Evolutionary conservation across 805 yeast genomes (phyloP).

Genomic region (Wickerhamomyces tratensis): DNA sequence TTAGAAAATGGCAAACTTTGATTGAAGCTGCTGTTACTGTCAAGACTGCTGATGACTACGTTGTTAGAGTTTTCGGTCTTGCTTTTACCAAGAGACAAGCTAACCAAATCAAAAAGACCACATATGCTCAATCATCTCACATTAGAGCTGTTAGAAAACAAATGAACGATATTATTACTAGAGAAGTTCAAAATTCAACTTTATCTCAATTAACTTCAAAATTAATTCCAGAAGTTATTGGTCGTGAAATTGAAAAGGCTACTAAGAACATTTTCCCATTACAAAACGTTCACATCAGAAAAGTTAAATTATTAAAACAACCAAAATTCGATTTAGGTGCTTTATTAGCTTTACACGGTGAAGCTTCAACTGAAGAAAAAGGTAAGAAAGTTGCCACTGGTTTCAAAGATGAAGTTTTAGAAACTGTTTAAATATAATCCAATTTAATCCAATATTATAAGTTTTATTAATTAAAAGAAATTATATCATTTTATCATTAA

Average conservation of each 20-base stretch:
- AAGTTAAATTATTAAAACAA: slow-evolving; percentile 96
- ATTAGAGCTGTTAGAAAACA: slow-evolving; percentile 96
- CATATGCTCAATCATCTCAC: slow-evolving; percentile 97
- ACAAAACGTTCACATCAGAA: slow-evolving; percentile 98
- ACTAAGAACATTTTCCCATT: slow-evolving; percentile 93
- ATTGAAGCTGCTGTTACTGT: slow-evolving; percentile 98
- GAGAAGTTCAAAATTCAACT: slow-evolving; percentile 92
- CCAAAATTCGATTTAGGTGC: slow-evolving; percentile 98
- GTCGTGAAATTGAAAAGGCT: slow-evolving; percentile 96
- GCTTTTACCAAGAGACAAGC: slow-evolving; percentile 98
- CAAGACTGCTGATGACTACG: slow-evolving; percentile 96
- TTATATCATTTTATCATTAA: too few relatives aligned
- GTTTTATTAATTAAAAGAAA: neutral
- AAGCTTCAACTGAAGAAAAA: slow-evolving; percentile 86
- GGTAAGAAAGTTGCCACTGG: slow-evolving; percentile 94
- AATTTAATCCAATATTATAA: slow-evolving; percentile 4
- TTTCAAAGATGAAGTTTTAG: slow-evolving; percentile 98
- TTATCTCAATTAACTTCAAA: slow-evolving; percentile 94
- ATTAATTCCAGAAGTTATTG: slow-evolving; percentile 97
- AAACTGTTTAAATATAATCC: slow-evolving; percentile 63
- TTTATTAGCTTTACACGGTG: slow-evolving; percentile 96
- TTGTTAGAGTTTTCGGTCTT: slow-evolving; percentile 91
- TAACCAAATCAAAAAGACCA: slow-evolving; percentile 94
- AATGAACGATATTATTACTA: slow-evolving; percentile 92
- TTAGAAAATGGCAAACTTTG: slow-evolving; percentile 98